Conservation (phyloP, 2,329 filamentous ascomycete genomes). For the Hypoxylon sp. region DNA sequence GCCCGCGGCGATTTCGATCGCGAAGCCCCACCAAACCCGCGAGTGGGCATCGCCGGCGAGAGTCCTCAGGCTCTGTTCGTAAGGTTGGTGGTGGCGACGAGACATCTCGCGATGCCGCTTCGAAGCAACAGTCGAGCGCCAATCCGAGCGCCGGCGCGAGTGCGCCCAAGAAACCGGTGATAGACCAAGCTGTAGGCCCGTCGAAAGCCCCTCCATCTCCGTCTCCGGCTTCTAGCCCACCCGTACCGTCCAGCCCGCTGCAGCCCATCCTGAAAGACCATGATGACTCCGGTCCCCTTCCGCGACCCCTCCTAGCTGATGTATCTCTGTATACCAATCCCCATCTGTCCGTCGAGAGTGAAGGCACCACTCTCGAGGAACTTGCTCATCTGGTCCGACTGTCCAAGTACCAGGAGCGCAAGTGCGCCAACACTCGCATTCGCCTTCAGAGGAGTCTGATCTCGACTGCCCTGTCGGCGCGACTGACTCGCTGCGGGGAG, state of each 20-base stretch:
- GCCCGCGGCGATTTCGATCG: slow-evolving; percentile 61
- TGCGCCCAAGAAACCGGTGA: slow-evolving; percentile 58
- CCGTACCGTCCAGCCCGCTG: slow-evolving; percentile 42
- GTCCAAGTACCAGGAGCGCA: slow-evolving; percentile 83
- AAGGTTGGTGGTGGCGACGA: slow-evolving; percentile 56
- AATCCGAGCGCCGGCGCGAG: slow-evolving; percentile 50
- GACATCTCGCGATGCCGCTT: slow-evolving; percentile 49
- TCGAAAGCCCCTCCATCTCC: slow-evolving; percentile 34
- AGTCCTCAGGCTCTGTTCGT: slow-evolving; percentile 53
- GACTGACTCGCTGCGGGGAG: slow-evolving; percentile 77
- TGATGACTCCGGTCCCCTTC: slow-evolving; percentile 54
- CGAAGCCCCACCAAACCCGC: slow-evolving; percentile 57
- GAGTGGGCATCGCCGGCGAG: slow-evolving; percentile 50
- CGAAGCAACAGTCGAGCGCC: slow-evolving; percentile 48
- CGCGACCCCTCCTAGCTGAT: slow-evolving; percentile 69
- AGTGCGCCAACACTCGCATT: slow-evolving; percentile 75
- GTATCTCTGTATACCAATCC: slow-evolving; percentile 72
- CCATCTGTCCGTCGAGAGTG: slow-evolving; percentile 65
- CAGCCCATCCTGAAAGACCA: slow-evolving; percentile 51
- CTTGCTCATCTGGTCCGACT: slow-evolving; percentile 80
- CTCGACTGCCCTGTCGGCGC: slow-evolving; percentile 77
- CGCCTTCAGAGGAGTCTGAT: slow-evolving; percentile 78
- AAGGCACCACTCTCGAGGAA: slow-evolving; percentile 77
- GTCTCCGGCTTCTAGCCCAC: slow-evolving; percentile 31
- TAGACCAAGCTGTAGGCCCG: slow-evolving; percentile 52